A percentile compares a stretch with the other conserved stretches of the same genome.
These are phyloP conservation scores for Acer campestre DNA, from an alignment of 345 rosid species.

Conservation along the genomic window DNA sequence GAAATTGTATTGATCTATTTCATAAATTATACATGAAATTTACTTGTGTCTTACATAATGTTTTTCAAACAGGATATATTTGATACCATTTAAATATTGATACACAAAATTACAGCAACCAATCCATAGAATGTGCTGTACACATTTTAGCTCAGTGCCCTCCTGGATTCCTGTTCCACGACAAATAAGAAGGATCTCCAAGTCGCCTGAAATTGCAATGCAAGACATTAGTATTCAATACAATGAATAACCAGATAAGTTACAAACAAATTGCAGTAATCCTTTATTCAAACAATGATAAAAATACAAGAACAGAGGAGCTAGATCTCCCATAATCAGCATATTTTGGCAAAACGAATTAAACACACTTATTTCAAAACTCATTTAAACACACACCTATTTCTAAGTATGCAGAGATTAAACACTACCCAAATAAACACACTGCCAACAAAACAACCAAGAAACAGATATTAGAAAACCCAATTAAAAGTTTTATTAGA, in stretches of 20 bases:
- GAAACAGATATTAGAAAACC: no score
- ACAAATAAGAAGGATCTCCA: constrained; percentile 91
- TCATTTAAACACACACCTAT: no score
- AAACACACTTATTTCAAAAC: no score
- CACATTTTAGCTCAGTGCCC: constrained; percentile 42
- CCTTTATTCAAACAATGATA: neutral
- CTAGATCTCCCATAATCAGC: neutral
- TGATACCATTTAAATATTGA: constrained; percentile 2
- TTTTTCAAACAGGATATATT: constrained; percentile 5
- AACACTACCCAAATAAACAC: no score
- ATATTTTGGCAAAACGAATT: neutral
- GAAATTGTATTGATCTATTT: neutral
- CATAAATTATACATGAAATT: constrained; percentile 14
- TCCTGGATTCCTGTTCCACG: constrained; percentile 93
- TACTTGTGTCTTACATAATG: neutral
- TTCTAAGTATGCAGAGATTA: no score
- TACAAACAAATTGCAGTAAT: neutral
- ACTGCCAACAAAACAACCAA: no score
- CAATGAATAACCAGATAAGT: neutral
- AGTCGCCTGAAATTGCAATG: constrained; percentile 61
- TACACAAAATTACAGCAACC: constrained; percentile 21
- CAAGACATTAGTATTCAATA: neutral
- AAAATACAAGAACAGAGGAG: neutral
- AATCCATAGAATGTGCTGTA: neutral
- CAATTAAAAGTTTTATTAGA: no score